Conservation (phyloP, 176 grass and related monocot genomes). For the Musa acuminata region DNA sequence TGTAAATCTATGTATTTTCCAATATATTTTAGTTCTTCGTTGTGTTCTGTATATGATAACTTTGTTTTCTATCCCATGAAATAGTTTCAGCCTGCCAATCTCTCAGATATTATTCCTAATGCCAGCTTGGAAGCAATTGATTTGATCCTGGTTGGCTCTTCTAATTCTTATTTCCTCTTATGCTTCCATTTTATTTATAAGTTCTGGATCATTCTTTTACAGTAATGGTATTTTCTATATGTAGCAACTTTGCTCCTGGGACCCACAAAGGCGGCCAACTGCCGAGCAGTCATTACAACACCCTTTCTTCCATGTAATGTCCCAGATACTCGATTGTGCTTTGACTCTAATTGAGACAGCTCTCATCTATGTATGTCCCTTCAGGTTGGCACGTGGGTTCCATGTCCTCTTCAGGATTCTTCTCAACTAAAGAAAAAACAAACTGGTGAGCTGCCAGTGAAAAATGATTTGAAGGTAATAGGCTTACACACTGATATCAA, state of each 20-base stretch:
- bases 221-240: constrained; percentile 15
- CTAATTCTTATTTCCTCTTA: neutral
- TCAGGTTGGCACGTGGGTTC: constrained; percentile 45
- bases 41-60: constrained; percentile 17
- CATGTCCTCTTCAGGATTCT: constrained; percentile 32
- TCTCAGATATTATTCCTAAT: constrained; percentile 72
- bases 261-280: constrained; percentile 68
- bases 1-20: constrained; percentile 24
- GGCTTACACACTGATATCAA: neutral
- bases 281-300: constrained; percentile 78
- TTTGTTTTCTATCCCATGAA: constrained; percentile 16
- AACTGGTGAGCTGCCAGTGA: constrained; percentile 32
- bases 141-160: constrained; percentile 55
- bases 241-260: constrained; percentile 87
- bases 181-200: neutral
- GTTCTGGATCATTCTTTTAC: neutral
- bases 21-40: constrained; percentile 6
- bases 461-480: neutral
- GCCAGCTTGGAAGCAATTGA: constrained; percentile 78
- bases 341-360: constrained; percentile 5
- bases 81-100: constrained; percentile 49
- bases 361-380: constrained; percentile 24
- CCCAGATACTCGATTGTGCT: constrained; percentile 11
- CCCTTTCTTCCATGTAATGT: constrained; percentile 81
- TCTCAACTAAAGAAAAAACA: constrained; percentile 25